Percentiles rank a stretch among this genome's conserved stretches.
These are phyloP conservation scores for Fusarium sp. DNA, from an alignment of 2,329 filamentous ascomycete genomes.

Conservation along the genomic window DNA sequence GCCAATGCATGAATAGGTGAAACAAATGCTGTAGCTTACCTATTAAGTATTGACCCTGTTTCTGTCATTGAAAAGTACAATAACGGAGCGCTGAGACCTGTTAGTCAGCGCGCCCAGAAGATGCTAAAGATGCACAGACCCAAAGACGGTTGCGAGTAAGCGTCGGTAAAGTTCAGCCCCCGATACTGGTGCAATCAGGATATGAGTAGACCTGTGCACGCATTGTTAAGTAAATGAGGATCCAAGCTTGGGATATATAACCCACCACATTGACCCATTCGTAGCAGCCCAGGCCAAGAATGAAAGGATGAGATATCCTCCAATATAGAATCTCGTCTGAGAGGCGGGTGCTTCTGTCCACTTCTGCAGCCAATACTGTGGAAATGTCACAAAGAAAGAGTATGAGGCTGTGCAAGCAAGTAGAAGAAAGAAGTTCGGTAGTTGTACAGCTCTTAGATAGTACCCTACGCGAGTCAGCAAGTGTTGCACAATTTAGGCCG, in stretches of 20 bases:
- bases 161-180: not conserved
- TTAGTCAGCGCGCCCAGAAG: rapidly evolving
- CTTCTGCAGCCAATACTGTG: not conserved
- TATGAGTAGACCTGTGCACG: not conserved
- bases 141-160: not conserved
- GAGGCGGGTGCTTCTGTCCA: not conserved
- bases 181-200: not conserved
- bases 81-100: not conserved
- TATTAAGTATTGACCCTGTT: not conserved
- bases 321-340: not conserved
- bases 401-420: not conserved
- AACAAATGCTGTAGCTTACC: rapidly evolving
- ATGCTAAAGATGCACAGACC: not conserved
- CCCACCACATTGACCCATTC: not conserved
- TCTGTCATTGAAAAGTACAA: not conserved
- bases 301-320: not conserved
- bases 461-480: not conserved
- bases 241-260: rapidly evolving
- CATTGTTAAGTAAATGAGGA: rapidly evolving
- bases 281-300: not conserved
- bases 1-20: rapidly evolving
- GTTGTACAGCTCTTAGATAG: not conserved
- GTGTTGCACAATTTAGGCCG: rapidly evolving
- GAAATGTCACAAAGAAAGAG: not conserved
- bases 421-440: not conserved